phyloP scores from a whole-genome alignment of 1,284 basidiomycete genomes.

The Pholiota adiposa region DNA sequence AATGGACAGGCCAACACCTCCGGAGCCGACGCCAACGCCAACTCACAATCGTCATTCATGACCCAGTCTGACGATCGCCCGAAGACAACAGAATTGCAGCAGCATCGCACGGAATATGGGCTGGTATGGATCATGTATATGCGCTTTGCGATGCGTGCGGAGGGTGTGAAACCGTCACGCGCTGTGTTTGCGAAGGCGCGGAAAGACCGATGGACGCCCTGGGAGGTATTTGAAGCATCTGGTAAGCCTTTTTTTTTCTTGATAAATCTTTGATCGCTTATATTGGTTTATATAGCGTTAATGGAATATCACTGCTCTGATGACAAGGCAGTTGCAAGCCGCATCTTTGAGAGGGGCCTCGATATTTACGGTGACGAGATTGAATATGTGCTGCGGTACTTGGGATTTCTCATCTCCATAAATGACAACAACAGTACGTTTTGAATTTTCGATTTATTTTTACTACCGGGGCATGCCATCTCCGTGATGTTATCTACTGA shows the following conservation, averaged over 20 bases:
- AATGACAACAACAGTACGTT: slow-evolving; percentile 91
- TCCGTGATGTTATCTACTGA: not conserved
- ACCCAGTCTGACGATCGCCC: slow-evolving; percentile 48
- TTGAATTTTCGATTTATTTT: slow-evolving; percentile 1
- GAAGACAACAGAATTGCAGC: slow-evolving; percentile 56
- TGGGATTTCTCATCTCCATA: slow-evolving; percentile 91
- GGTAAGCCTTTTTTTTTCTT: slow-evolving; percentile 53
- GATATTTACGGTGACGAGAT: slow-evolving; percentile 85
- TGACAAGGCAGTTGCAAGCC: slow-evolving; percentile 82
- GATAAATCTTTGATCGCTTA: not conserved
- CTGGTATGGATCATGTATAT: slow-evolving; percentile 88
- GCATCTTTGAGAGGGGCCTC: slow-evolving; percentile 95
- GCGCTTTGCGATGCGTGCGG: slow-evolving; percentile 87
- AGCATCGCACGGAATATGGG: slow-evolving; percentile 69
- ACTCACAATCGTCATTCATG: slow-evolving; percentile 34
- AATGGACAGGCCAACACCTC: not conserved
- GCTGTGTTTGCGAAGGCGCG: slow-evolving; percentile 85
- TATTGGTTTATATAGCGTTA: slow-evolving; percentile 58
- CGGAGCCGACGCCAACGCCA: slow-evolving; percentile 14
- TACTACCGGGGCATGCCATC: not conserved
- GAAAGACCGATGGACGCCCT: slow-evolving; percentile 84
- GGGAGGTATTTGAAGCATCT: slow-evolving; percentile 94
- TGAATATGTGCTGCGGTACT: slow-evolving; percentile 87
- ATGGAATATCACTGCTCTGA: slow-evolving; percentile 97
- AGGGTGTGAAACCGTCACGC: slow-evolving; percentile 80